Conservation (phyloP, 768 basidiomycete species). For the Mrakia blollopis region DNA sequence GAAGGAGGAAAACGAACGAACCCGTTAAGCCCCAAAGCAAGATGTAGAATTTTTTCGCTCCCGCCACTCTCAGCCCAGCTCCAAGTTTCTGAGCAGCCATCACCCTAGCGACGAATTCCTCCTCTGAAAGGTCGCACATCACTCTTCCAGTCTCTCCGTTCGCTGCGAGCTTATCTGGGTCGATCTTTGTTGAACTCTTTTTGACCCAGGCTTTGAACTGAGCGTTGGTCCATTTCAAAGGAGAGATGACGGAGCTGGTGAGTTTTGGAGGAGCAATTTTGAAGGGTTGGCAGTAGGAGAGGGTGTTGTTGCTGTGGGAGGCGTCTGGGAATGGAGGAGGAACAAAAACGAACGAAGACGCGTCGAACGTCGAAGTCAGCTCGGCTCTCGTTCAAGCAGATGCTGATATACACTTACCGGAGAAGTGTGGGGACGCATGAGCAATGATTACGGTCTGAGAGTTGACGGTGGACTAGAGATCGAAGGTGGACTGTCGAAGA, state of each 20-base stretch:
- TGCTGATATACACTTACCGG: conserved; percentile 11
- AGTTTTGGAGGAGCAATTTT: conserved; percentile 5
- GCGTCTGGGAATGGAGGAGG: background rate
- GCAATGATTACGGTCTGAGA: conserved; percentile 21
- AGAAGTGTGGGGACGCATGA: conserved; percentile 18
- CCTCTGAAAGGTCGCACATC: background rate
- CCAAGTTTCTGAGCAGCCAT: background rate
- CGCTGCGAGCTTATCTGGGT: conserved; percentile 13
- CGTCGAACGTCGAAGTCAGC: background rate
- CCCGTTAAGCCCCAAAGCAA: conserved; percentile 6
- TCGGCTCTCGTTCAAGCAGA: too few species aligned
- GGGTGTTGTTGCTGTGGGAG: conserved; percentile 22
- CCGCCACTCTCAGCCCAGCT: background rate
- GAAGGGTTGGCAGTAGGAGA: conserved; percentile 21
- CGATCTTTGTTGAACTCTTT: conserved; percentile 4
- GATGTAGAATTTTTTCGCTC: conserved; percentile 15
- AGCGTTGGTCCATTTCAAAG: conserved; percentile 5
- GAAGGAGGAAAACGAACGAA: background rate
- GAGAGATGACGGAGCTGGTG: background rate
- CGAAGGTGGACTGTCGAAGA: conserved; percentile 10
- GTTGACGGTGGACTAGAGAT: conserved; percentile 18
- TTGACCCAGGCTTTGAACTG: conserved; percentile 11
- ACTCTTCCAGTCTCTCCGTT: conserved; percentile 22
- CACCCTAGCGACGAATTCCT: background rate
- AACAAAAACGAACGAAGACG: background rate